These are phyloP conservation scores for Mycena haematopus DNA, from an alignment of 768 basidiomycete genomes.

Conservation along the genomic window DNA sequence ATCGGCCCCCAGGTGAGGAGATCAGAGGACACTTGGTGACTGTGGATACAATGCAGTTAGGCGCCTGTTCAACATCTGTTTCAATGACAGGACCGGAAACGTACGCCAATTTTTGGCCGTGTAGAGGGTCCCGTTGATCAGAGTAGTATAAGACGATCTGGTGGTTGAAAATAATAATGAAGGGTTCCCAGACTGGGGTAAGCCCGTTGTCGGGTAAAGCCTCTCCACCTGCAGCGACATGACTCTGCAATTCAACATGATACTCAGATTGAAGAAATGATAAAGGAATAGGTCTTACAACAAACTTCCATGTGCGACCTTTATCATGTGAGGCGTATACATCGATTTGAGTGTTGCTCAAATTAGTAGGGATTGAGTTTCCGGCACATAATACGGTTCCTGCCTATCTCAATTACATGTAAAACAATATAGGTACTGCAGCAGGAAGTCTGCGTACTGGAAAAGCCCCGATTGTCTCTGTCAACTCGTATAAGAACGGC, in stretches of 20 bases:
- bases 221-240: slow-evolving; percentile 30
- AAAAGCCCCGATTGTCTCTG: slow-evolving; percentile 21
- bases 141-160: slow-evolving; percentile 32
- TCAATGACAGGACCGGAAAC: background rate
- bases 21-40: slow-evolving; percentile 27
- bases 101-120: slow-evolving; percentile 31
- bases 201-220: slow-evolving; percentile 29
- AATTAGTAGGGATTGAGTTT: slow-evolving; percentile 30
- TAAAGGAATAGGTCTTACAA: slow-evolving; percentile 5
- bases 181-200: slow-evolving; percentile 34
- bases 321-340: slow-evolving; percentile 30
- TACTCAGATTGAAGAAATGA: background rate
- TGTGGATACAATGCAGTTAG: background rate
- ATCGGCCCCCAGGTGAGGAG: slow-evolving; percentile 29
- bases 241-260: slow-evolving; percentile 14
- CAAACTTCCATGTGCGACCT: slow-evolving; percentile 26
- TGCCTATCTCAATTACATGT: slow-evolving; percentile 10
- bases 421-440: background rate
- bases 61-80: background rate
- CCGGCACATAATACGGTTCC: slow-evolving; percentile 30
- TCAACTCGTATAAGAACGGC: slow-evolving; percentile 30
- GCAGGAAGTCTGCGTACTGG: slow-evolving; percentile 9
- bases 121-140: slow-evolving; percentile 31
- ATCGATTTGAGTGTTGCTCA: slow-evolving; percentile 30
- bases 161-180: slow-evolving; percentile 27